Conservation (phyloP, 495 filamentous ascomycete genomes). For the Penicillium canariense region DNA sequence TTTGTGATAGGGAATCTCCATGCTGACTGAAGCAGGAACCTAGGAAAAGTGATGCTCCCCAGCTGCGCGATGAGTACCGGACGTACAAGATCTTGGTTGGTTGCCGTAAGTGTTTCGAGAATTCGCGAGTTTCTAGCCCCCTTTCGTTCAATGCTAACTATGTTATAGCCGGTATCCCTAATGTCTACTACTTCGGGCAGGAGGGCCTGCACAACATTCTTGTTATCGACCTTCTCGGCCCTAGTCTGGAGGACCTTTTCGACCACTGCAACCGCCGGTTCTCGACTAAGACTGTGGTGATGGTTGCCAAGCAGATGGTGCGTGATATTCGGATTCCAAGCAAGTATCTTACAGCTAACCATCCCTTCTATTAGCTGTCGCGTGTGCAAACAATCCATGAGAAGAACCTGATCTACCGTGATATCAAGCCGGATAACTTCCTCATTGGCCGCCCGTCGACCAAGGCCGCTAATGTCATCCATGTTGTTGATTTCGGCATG, state of each 20-base stretch:
- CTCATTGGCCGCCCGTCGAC: slow-evolving; percentile 91
- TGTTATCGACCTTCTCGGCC: slow-evolving; percentile 95
- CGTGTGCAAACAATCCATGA: slow-evolving; percentile 99
- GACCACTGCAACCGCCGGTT: slow-evolving; percentile 97
- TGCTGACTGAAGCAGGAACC: slow-evolving; percentile 69
- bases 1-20: neutral
- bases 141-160: neutral
- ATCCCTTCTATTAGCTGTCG: slow-evolving; percentile 61
- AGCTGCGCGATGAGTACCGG: slow-evolving; percentile 96
- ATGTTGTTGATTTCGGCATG: slow-evolving; percentile 99
- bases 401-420: slow-evolving; percentile 98
- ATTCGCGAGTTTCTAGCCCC: neutral
- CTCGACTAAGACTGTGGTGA: slow-evolving; percentile 94
- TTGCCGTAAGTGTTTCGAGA: slow-evolving; percentile 75
- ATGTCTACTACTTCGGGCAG: slow-evolving; percentile 99
- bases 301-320: slow-evolving; percentile 99
- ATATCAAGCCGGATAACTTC: slow-evolving; percentile 99
- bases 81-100: slow-evolving; percentile 99
- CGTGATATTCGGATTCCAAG: slow-evolving; percentile 23
- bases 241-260: slow-evolving; percentile 95
- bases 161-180: slow-evolving; percentile 84
- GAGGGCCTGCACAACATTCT: slow-evolving; percentile 99
- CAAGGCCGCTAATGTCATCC: slow-evolving; percentile 95
- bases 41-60: slow-evolving; percentile 96
- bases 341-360: slow-evolving; percentile 17